Evolutionary conservation across 495 filamentous ascomycete genomes (phyloP).

Genomic region (Aspergillus mulundensis): DNA sequence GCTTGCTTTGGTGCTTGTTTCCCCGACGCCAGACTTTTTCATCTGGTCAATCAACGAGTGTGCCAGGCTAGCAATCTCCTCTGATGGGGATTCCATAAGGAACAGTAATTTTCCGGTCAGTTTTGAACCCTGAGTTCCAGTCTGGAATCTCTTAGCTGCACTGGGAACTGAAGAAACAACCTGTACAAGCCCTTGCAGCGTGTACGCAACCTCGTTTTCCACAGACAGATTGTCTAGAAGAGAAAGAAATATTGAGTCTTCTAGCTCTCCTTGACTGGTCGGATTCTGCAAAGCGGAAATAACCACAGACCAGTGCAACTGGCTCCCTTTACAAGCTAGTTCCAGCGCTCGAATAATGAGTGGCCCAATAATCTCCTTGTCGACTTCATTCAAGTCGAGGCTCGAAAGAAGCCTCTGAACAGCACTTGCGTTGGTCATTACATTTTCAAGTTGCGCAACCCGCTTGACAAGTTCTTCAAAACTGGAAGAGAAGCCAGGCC

Average conservation of each 20-base stretch:
- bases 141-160: slow-evolving; percentile 36
- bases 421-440: slow-evolving; percentile 35
- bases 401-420: slow-evolving; percentile 40
- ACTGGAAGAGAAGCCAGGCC: slow-evolving; percentile 37
- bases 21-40: slow-evolving; percentile 34
- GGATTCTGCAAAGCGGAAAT: slow-evolving; percentile 44
- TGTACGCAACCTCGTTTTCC: slow-evolving; percentile 27
- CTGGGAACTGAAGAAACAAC: slow-evolving; percentile 35
- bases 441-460: slow-evolving; percentile 35
- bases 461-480: slow-evolving; percentile 38
- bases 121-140: slow-evolving; percentile 45
- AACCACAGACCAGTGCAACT: slow-evolving; percentile 41
- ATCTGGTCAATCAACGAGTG: slow-evolving; percentile 39
- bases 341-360: slow-evolving; percentile 37
- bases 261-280: slow-evolving; percentile 37
- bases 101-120: slow-evolving; percentile 54
- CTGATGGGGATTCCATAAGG: slow-evolving; percentile 52
- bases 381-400: slow-evolving; percentile 38
- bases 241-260: slow-evolving; percentile 38
- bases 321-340: slow-evolving; percentile 36
- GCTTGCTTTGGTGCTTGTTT: slow-evolving; percentile 35
- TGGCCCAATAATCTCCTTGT: slow-evolving; percentile 27
- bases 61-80: slow-evolving; percentile 50
- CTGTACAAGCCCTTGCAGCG: slow-evolving; percentile 38
- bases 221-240: slow-evolving; percentile 36